Percentiles rank a stretch among this genome's conserved stretches.
Conservation (phyloP, 345 rosid species). For the Salix dunnii region DNA sequence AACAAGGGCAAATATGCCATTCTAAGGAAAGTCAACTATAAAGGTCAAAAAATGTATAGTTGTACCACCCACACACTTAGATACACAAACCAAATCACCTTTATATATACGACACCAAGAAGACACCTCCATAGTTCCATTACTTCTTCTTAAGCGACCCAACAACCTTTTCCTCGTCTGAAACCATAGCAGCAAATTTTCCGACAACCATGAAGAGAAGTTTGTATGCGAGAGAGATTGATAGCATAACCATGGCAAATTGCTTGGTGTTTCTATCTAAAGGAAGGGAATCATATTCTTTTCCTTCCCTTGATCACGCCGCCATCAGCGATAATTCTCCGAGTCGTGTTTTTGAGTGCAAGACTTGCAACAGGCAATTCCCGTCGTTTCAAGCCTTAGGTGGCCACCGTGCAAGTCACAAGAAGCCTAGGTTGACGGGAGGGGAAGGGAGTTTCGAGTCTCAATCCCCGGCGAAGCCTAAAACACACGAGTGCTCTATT, state of each 20-base stretch:
- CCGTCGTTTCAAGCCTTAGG: slow-evolving; percentile 65
- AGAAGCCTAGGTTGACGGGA: slow-evolving; percentile 41
- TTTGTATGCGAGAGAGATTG: slow-evolving; percentile 25
- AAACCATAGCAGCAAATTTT: neutral
- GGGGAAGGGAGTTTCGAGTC: slow-evolving; percentile 11
- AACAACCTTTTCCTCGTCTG: neutral
- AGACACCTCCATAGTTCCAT: neutral
- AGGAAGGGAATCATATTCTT: slow-evolving; percentile 3
- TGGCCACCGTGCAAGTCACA: slow-evolving; percentile 71
- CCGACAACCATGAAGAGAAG: slow-evolving; percentile 44
- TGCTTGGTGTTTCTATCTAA: slow-evolving; percentile 55
- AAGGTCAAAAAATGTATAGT: slow-evolving; percentile 19
- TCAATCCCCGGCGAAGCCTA: slow-evolving; percentile 35
- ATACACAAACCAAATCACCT: neutral
- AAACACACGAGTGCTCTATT: slow-evolving; percentile 74
- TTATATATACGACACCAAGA: slow-evolving; percentile 1
- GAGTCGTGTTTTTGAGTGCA: slow-evolving; percentile 61
- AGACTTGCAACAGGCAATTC: slow-evolving; percentile 57
- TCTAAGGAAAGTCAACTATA: slow-evolving; percentile 27
- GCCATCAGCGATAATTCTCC: neutral
- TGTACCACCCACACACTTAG: neutral
- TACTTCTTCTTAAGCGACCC: neutral
- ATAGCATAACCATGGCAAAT: slow-evolving; percentile 45
- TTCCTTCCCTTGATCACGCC: slow-evolving; percentile 7
- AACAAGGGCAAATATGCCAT: slow-evolving; percentile 33